phyloP scores from a whole-genome alignment of 1,284 basidiomycete species.

The Austroboletus niveus region DNA sequence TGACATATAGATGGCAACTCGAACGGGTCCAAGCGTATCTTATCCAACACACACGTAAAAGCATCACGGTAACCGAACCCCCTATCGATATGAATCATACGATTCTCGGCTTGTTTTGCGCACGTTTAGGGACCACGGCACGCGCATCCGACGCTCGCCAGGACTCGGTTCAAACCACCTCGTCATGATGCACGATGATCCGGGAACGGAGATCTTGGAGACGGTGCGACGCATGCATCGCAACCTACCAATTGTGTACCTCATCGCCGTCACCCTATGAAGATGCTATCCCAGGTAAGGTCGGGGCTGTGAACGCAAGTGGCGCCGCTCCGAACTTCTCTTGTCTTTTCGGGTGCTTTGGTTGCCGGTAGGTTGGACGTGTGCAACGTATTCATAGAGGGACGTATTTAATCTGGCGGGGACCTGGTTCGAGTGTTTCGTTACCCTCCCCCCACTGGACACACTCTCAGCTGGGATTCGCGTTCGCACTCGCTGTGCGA shows the following conservation, averaged over 20 bases:
- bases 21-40: background rate
- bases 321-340: background rate
- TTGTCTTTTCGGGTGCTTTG: constrained; percentile 7
- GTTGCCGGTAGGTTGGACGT: constrained; percentile 6
- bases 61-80: constrained; percentile 5
- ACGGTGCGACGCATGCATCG: too few relatives aligned
- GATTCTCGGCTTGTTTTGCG: background rate
- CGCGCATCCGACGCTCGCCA: background rate
- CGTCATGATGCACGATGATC: too few relatives aligned
- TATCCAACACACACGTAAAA: constrained; percentile 1
- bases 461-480: background rate
- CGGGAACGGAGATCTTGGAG: too few relatives aligned
- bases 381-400: constrained; percentile 3
- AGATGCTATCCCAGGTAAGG: background rate
- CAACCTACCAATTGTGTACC: background rate
- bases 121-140: too few relatives aligned
- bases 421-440: constrained; percentile 1
- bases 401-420: constrained; percentile 4
- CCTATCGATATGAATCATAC: constrained; percentile 7
- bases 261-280: background rate
- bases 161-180: background rate
- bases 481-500: background rate
- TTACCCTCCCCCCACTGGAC: constrained; percentile 2
- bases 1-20: background rate
- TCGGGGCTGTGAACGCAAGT: constrained; percentile 7